Percentiles rank a stretch among this genome's conserved stretches.
These are phyloP conservation scores for Podospora appendiculata DNA, from an alignment of 495 filamentous ascomycete species.

Conservation along the genomic window DNA sequence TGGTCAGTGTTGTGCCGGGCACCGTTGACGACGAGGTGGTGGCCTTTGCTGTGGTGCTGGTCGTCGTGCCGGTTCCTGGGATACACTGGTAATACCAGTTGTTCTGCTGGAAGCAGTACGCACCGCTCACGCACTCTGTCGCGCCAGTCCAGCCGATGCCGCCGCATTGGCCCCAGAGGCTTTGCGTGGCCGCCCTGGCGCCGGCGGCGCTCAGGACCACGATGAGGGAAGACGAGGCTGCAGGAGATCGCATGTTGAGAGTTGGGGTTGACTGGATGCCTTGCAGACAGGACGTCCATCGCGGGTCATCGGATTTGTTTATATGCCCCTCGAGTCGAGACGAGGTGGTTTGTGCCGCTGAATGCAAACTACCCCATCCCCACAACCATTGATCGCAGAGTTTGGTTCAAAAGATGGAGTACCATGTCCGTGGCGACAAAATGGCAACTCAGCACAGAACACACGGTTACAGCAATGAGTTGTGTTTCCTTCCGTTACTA, in stretches of 20 bases:
- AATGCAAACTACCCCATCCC: too few species aligned
- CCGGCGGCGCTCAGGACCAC: slow-evolving; percentile 12
- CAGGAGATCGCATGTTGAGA: slow-evolving; percentile 1
- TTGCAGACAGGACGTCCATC: too few species aligned
- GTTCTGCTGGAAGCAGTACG: slow-evolving; percentile 32
- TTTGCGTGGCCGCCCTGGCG: slow-evolving; percentile 10
- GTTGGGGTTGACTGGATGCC: neutral
- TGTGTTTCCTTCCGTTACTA: too few species aligned
- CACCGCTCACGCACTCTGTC: slow-evolving; percentile 28
- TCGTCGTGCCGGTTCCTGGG: slow-evolving; percentile 11
- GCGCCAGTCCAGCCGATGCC: slow-evolving; percentile 34
- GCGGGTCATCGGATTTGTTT: too few species aligned
- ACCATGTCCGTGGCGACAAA: too few species aligned
- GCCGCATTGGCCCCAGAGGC: slow-evolving; percentile 36
- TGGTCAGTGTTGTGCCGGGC: neutral
- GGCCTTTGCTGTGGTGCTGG: slow-evolving; percentile 1
- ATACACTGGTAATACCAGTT: slow-evolving; percentile 35
- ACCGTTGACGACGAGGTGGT: slow-evolving; percentile 4
- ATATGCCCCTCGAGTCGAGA: too few species aligned
- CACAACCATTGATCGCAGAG: too few species aligned
- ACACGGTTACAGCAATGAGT: too few species aligned
- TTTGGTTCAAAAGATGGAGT: too few species aligned
- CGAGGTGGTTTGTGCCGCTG: too few species aligned
- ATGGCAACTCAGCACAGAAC: too few species aligned
- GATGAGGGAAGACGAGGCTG: slow-evolving; percentile 11